Evolutionary conservation across 805 yeast genomes (phyloP), one percentile per base, ranked within the genome.

Genomic region (Zygotorulaspora florentina): DNA sequence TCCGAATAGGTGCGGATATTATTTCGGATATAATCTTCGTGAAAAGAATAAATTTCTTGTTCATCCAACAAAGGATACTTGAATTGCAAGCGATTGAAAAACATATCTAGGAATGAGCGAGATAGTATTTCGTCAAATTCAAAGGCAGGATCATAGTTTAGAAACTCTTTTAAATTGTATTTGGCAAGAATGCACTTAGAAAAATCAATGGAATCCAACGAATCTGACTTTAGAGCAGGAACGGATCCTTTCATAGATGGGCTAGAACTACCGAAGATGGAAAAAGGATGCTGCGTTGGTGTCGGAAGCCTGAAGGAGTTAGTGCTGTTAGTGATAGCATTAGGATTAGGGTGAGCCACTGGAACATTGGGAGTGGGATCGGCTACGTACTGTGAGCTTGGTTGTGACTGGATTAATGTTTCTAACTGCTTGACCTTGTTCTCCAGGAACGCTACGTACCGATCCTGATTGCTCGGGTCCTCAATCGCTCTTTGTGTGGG

Each of bases 51-150:
- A 17, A 79, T 72, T 43, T 76, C 82, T 27, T 67, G 65, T 56
- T 79, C 82, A 53, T 75, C 76, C 26, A 79, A 58, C 26, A 79
- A 51, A 0, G 84, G 84, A 52, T 78, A 78, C 51, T 78, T 77
- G 59, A 75, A 75, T 53, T 79, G 83, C 31, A 79, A 57, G 40
- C 79, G 64, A 10, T 79, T 69, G 58, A 79, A 79, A 56, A 76
- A 78, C n/a, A 76, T 73, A 46, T 77, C 81, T 36, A 79, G 55
- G 29, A 79, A 70, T 26, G 76, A 75, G 47, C 76, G 69, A 2
- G 81, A 71, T 23, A 75, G 57, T 38, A 69, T 66, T 45, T 71
- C 74, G 53, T 78, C 81, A 44, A 79, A 69, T 45, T 76, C 76
- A 43, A 72, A 71, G 3, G 76, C 74, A 0, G 83, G 83, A 40